These are phyloP conservation scores for Panaeolus cyanescens DNA, from an alignment of 768 basidiomycete genomes.

Conservation along the genomic window DNA sequence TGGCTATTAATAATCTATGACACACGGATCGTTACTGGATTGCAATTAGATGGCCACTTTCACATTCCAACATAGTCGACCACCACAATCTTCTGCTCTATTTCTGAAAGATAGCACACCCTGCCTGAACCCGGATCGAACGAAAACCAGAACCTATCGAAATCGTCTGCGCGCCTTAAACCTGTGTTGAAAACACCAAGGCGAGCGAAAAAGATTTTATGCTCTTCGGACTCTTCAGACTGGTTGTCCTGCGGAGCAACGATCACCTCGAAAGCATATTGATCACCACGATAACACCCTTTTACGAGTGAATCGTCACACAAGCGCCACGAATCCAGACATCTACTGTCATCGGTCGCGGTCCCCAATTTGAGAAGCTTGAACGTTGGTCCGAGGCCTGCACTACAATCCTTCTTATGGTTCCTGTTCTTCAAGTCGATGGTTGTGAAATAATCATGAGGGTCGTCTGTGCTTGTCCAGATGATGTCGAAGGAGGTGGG, in stretches of 20 bases:
- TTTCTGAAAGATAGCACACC: neutral
- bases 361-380: neutral
- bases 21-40: too few species aligned
- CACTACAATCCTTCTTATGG: neutral
- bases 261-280: neutral
- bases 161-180: neutral
- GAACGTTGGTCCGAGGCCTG: neutral
- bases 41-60: too few species aligned
- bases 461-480: neutral
- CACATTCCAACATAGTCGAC: neutral
- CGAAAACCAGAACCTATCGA: neutral
- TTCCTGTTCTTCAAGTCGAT: neutral
- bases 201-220: neutral
- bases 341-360: neutral
- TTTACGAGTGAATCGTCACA: neutral
- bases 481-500: neutral
- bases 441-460: neutral
- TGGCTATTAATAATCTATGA: too few species aligned
- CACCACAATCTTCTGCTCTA: neutral
- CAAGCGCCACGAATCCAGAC: neutral
- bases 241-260: neutral
- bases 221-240: too few species aligned
- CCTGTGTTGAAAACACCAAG: neutral
- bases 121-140: neutral
- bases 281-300: neutral